Evolutionary conservation across 495 filamentous ascomycete species (phyloP).

Genomic region (Baudoinia panamericana): DNA sequence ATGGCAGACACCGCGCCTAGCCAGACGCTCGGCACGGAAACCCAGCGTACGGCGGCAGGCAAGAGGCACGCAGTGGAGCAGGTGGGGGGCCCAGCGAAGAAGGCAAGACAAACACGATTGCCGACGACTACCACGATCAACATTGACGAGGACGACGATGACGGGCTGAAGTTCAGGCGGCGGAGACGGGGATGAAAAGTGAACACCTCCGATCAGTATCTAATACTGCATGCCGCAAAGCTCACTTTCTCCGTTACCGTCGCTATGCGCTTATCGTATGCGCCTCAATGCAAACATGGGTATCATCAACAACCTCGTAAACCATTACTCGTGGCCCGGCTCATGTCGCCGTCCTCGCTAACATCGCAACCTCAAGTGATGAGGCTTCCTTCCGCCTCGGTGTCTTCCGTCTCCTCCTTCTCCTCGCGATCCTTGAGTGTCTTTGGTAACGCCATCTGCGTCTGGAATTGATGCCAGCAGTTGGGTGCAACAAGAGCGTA

Average conservation of each 20-base stretch:
- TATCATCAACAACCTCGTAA: no score
- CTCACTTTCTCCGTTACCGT: background rate
- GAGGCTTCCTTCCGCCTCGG: slow-evolving; percentile 13
- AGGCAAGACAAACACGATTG: slow-evolving; percentile 33
- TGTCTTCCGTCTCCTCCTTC: slow-evolving; percentile 6
- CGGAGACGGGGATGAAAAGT: slow-evolving; percentile 26
- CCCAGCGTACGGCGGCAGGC: slow-evolving; percentile 18
- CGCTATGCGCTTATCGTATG: no score
- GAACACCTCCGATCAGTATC: no score
- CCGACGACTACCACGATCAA: slow-evolving; percentile 23
- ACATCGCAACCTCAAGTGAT: no score
- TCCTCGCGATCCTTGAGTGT: slow-evolving; percentile 12
- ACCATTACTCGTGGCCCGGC: no score
- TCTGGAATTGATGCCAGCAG: slow-evolving; percentile 62
- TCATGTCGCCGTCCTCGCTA: no score
- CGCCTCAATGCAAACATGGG: no score
- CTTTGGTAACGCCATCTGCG: slow-evolving; percentile 20
- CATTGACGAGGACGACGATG: slow-evolving; percentile 36
- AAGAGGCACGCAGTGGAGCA: slow-evolving; percentile 25
- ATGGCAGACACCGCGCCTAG: slow-evolving; percentile 5
- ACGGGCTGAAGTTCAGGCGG: slow-evolving; percentile 46
- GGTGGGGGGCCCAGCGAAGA: slow-evolving; percentile 33
- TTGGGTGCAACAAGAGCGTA: slow-evolving; percentile 65
- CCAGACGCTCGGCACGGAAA: slow-evolving; percentile 18
- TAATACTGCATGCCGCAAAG: no score